A percentile compares a stretch with the other conserved stretches of the same genome.
Evolutionary conservation across 1,139 yeast genomes (phyloP).

Genomic region (Hyphopichia pseudoburtonii): DNA sequence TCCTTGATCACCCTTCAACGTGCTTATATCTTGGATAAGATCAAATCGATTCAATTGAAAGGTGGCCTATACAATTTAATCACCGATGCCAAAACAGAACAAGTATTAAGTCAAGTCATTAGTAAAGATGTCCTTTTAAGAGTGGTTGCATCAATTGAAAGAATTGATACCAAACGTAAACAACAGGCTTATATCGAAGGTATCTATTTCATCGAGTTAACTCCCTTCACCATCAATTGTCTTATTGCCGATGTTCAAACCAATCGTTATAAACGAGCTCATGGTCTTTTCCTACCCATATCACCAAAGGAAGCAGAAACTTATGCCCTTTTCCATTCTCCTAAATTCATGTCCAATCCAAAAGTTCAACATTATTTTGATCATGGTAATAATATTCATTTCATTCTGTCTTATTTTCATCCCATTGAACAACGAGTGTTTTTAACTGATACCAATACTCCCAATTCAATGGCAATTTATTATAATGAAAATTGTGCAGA

Average conservation of each 20-base stretch:
- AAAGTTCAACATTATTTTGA: constrained; percentile 32
- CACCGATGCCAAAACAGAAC: constrained; percentile 38
- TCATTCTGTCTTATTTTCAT: constrained; percentile 27
- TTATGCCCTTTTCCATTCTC: constrained; percentile 23
- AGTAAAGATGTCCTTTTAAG: constrained; percentile 39
- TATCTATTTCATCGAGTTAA: constrained; percentile 40
- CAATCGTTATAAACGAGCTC: constrained; percentile 37
- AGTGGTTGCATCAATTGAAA: constrained; percentile 43
- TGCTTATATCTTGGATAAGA: constrained; percentile 33
- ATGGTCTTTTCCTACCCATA: constrained; percentile 38
- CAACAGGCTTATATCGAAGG: constrained; percentile 42
- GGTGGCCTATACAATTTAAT: constrained; percentile 40
- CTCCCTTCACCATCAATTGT: constrained; percentile 40
- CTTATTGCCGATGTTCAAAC: constrained; percentile 43
- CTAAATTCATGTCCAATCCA: constrained; percentile 32
- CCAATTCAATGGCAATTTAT: constrained; percentile 70
- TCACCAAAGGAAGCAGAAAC: constrained; percentile 24
- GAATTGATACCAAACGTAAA: constrained; percentile 35
- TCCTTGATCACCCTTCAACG: constrained; percentile 38
- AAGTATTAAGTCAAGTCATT: constrained; percentile 33
- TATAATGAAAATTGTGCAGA: constrained; percentile 68
- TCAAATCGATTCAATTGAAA: constrained; percentile 32
- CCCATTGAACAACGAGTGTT: constrained; percentile 44
- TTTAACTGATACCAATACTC: constrained; percentile 33
- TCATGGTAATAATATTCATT: constrained; percentile 26